Percentiles rank a stretch among this genome's conserved stretches.
Conservation (phyloP, 768 basidiomycete genomes). For the Imleria badia region DNA sequence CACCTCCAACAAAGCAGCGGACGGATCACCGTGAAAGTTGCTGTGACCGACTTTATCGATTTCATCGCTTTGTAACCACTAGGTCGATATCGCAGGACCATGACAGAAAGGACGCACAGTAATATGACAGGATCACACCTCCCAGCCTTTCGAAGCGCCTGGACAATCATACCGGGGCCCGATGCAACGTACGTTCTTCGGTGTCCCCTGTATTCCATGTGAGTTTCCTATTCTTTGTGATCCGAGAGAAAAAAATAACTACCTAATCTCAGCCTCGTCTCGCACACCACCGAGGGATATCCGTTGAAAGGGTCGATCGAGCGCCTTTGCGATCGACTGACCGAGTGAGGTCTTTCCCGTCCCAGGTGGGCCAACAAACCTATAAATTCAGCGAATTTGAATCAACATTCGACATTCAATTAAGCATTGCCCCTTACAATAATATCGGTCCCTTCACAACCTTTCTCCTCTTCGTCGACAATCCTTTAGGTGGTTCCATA, state of each 20-base stretch:
- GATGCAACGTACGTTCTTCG: slow-evolving; percentile 89
- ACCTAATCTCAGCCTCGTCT: slow-evolving; percentile 83
- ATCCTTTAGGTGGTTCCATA: slow-evolving; percentile 3
- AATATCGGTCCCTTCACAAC: slow-evolving; percentile 70
- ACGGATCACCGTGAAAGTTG: slow-evolving; percentile 91
- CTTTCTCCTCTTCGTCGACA: slow-evolving; percentile 30
- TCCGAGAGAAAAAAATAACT: slow-evolving; percentile 3
- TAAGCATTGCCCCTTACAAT: slow-evolving; percentile 40
- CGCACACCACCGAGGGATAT: slow-evolving; percentile 91
- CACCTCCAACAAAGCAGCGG: slow-evolving; percentile 87
- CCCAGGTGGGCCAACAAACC: slow-evolving; percentile 89
- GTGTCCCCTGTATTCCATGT: slow-evolving; percentile 45
- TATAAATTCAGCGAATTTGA: slow-evolving; percentile 20
- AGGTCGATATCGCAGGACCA: background rate
- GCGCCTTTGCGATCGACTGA: slow-evolving; percentile 80
- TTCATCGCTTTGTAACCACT: slow-evolving; percentile 55
- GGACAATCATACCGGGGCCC: slow-evolving; percentile 81
- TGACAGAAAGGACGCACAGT: slow-evolving; percentile 38
- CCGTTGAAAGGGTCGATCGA: slow-evolving; percentile 85
- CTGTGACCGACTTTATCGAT: slow-evolving; percentile 88
- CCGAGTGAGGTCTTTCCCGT: slow-evolving; percentile 92
- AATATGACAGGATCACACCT: slow-evolving; percentile 78
- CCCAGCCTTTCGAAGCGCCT: slow-evolving; percentile 83
- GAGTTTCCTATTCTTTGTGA: background rate
- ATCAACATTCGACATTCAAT: background rate